These are phyloP conservation scores for Oryza officinalis DNA, from an alignment of 176 grass and related monocot species.

Conservation along the genomic window DNA sequence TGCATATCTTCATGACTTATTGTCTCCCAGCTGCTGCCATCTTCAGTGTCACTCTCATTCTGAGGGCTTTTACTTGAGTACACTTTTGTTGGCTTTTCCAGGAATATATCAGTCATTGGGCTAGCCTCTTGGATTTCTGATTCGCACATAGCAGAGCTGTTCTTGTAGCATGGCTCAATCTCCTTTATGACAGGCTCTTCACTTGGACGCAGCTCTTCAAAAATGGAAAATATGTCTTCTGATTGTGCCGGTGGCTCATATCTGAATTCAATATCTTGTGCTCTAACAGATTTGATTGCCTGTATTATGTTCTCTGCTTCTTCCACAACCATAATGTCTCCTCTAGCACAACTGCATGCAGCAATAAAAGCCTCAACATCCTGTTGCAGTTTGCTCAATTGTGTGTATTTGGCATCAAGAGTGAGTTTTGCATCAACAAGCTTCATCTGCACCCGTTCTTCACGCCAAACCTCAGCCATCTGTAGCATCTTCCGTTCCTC, in stretches of 20 bases:
- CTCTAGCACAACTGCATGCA: slow-evolving; percentile 40
- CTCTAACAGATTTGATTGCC: slow-evolving; percentile 55
- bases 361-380: slow-evolving; percentile 60
- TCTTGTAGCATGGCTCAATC: slow-evolving; percentile 67
- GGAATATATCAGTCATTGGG: slow-evolving; percentile 71
- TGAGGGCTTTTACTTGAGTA: slow-evolving; percentile 47
- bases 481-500: slow-evolving; percentile 95
- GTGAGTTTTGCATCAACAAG: slow-evolving; percentile 91
- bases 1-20: slow-evolving; percentile 74
- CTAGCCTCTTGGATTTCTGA: slow-evolving; percentile 70
- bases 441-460: slow-evolving; percentile 98
- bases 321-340: slow-evolving; percentile 46
- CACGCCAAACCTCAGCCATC: slow-evolving; percentile 98
- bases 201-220: slow-evolving; percentile 66
- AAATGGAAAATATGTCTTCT: slow-evolving; percentile 83
- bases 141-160: slow-evolving; percentile 45
- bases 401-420: slow-evolving; percentile 73
- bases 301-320: slow-evolving; percentile 72
- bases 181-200: slow-evolving; percentile 62
- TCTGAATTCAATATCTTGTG: slow-evolving; percentile 61
- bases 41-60: slow-evolving; percentile 60
- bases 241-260: slow-evolving; percentile 70
- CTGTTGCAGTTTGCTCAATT: slow-evolving; percentile 64
- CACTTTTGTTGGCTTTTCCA: slow-evolving; percentile 53
- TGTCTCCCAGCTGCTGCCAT: slow-evolving; percentile 93